Percentiles rank a stretch among this genome's conserved stretches.
Conservation (phyloP, 176 grass and related monocot species). For the Chrysopogon serrulatus region DNA sequence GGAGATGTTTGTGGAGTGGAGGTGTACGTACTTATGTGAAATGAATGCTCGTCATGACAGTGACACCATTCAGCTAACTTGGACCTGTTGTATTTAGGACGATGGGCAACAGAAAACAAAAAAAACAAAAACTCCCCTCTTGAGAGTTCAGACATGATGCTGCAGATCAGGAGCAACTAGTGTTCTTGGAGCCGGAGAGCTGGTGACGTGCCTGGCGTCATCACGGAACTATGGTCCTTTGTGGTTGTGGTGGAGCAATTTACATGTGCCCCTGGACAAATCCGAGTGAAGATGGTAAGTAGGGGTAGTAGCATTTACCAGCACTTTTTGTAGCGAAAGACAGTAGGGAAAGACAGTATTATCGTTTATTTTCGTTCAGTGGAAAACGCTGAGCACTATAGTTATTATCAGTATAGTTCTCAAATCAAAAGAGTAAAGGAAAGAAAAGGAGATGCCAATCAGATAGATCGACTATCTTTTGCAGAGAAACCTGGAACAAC, state of each 20-base stretch:
- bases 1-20: not conserved
- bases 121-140: not conserved
- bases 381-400: too few species aligned
- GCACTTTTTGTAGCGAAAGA: not conserved
- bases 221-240: not conserved
- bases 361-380: too few species aligned
- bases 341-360: too few species aligned
- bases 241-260: not conserved
- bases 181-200: not conserved
- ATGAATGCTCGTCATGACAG: conserved; percentile 4
- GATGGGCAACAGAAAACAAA: not conserved
- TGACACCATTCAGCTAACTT: not conserved
- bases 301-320: not conserved
- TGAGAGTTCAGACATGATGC: not conserved
- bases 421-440: too few species aligned
- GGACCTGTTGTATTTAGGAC: not conserved
- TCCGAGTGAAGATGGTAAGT: not conserved
- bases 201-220: not conserved
- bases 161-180: not conserved
- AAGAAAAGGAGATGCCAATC: too few species aligned
- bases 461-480: too few species aligned
- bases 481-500: too few species aligned
- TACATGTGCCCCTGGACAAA: too few species aligned
- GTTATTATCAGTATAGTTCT: too few species aligned
- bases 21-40: not conserved